Percentiles rank a stretch among this genome's conserved stretches.
Conservation (phyloP, 805 yeast species). For the Barnettozyma populi region DNA sequence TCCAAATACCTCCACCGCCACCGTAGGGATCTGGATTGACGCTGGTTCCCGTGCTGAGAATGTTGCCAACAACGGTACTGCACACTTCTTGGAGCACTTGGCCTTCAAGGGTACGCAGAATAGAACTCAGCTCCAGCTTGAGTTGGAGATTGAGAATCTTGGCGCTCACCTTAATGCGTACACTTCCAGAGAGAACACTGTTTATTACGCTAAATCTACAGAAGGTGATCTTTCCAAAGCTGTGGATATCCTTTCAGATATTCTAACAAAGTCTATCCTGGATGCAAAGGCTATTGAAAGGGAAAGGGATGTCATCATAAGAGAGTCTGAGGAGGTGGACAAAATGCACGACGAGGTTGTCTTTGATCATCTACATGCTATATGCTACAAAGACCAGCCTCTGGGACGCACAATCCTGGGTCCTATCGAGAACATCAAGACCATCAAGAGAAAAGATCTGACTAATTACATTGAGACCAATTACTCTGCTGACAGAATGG, state of each 20-base stretch:
- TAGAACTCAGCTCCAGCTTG: conserved; percentile 77
- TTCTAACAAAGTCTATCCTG: conserved; percentile 77
- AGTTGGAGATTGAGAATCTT: conserved; percentile 89
- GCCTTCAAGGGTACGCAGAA: conserved; percentile 91
- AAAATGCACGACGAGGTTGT: conserved; percentile 98
- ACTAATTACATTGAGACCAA: conserved; percentile 75
- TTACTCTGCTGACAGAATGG: conserved; percentile 97
- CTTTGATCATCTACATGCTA: conserved; percentile 92
- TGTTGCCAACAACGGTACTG: conserved; percentile 82
- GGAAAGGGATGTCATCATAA: conserved; percentile 92
- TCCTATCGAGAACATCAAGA: conserved; percentile 81
- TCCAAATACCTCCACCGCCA: conserved; percentile 89
- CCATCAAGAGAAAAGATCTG: conserved; percentile 72
- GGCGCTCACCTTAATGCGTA: conserved; percentile 99
- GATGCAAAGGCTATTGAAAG: conserved; percentile 85
- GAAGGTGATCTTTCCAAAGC: conserved; percentile 76
- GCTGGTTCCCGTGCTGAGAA: conserved; percentile 98
- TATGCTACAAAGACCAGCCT: conserved; percentile 85
- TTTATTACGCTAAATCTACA: conserved; percentile 87
- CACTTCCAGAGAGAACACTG: conserved; percentile 96
- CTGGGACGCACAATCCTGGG: conserved; percentile 96
- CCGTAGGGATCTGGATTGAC: conserved; percentile 97
- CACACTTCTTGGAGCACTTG: conserved; percentile 93
- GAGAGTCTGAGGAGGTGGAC: conserved; percentile 97
- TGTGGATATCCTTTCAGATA: conserved; percentile 84